These are phyloP conservation scores for Piper longum DNA, from an alignment of 164 flowering plant genomes.

Conservation along the genomic window DNA sequence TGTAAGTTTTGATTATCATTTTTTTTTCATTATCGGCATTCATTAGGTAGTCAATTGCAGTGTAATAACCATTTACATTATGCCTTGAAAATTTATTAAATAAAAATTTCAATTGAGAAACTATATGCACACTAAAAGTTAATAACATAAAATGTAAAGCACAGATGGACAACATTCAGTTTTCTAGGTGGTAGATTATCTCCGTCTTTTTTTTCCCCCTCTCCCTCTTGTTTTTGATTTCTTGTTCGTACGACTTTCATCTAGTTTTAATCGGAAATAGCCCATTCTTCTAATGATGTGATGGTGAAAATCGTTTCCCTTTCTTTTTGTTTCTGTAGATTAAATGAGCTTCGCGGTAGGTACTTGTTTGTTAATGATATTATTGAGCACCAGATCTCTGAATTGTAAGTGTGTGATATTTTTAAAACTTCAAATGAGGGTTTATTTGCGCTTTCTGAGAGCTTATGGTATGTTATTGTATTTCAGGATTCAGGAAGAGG, in stretches of 20 bases:
- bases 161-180: background rate
- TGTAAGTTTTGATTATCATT: conserved; percentile 17
- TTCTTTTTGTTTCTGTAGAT: background rate
- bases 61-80: background rate
- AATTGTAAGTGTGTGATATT: too few relatives aligned
- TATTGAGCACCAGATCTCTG: too few relatives aligned
- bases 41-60: background rate
- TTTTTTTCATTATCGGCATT: background rate
- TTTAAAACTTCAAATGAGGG: too few relatives aligned
- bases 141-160: too few relatives aligned
- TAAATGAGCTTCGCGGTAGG: background rate
- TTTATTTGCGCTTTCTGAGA: background rate
- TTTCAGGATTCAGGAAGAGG: conserved; percentile 4
- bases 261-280: background rate
- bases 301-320: background rate
- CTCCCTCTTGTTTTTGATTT: background rate
- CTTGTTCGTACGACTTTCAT: background rate
- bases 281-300: background rate
- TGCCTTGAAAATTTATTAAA: too few relatives aligned
- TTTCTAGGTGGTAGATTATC: background rate
- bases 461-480: background rate
- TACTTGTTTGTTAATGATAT: background rate
- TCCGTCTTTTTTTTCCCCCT: too few relatives aligned
- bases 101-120: too few relatives aligned
- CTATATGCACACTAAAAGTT: too few relatives aligned